A percentile compares a stretch with the other conserved stretches of the same genome.
These are phyloP conservation scores for Petunia hybrid DNA, from an alignment of 305 asterid species.

Conservation along the genomic window DNA sequence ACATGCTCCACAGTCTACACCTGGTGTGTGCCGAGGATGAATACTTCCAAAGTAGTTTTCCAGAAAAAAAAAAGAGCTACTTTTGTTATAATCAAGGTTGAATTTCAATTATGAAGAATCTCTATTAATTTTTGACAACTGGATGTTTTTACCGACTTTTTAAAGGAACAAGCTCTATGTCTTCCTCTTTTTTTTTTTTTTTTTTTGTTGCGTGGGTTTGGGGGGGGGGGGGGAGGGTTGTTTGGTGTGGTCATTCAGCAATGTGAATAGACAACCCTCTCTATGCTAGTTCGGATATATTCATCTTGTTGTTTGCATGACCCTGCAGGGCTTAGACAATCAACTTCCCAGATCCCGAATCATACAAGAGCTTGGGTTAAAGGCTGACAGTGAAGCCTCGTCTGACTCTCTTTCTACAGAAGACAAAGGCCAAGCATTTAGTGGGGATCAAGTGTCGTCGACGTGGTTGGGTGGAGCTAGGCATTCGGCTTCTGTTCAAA, in stretches of 20 bases:
- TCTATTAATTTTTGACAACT: background rate
- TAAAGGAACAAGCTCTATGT: background rate
- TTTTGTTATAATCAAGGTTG: background rate
- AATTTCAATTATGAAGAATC: background rate
- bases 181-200: slow-evolving; percentile 1
- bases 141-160: background rate
- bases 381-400: slow-evolving; percentile 63
- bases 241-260: background rate
- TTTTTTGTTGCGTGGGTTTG: too few relatives aligned
- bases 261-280: slow-evolving; percentile 7
- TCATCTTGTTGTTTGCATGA: slow-evolving; percentile 16
- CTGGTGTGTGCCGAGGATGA: background rate
- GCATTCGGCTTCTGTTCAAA: slow-evolving; percentile 44
- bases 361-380: slow-evolving; percentile 43
- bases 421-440: slow-evolving; percentile 46
- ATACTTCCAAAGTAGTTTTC: background rate
- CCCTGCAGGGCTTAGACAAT: slow-evolving; percentile 58
- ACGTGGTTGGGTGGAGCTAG: slow-evolving; percentile 59
- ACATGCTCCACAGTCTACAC: background rate
- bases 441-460: slow-evolving; percentile 52
- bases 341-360: slow-evolving; percentile 51
- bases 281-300: background rate
- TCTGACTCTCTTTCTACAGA: slow-evolving; percentile 58
- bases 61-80: background rate
- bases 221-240: background rate